Percentiles rank a stretch among this genome's conserved stretches.
Evolutionary conservation across 805 yeast genomes (phyloP).

Genomic region (Candida ortonii): DNA sequence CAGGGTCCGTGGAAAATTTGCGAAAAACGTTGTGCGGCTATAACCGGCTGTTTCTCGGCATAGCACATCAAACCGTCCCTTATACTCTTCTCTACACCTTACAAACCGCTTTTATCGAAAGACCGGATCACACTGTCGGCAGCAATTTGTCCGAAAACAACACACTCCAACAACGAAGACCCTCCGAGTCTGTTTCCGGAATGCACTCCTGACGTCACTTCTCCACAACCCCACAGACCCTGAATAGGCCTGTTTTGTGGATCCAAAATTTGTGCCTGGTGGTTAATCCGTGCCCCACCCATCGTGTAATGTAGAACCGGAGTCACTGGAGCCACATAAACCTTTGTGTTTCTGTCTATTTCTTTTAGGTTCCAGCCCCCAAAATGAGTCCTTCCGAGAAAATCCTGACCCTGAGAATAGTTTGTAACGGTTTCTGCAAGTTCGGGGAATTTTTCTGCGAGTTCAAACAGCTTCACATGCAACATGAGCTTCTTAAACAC

Average conservation of each 20-base stretch:
- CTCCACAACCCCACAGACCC: slow-evolving; percentile 65
- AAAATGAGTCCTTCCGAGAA: slow-evolving; percentile 15
- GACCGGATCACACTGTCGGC: slow-evolving; percentile 33
- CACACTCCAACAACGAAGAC: slow-evolving; percentile 59
- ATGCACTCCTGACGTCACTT: slow-evolving; percentile 68
- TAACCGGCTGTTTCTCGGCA: no score
- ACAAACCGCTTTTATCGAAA: background rate
- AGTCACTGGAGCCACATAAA: slow-evolving; percentile 51
- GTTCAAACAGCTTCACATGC: slow-evolving; percentile 41
- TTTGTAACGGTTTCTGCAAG: slow-evolving; percentile 9
- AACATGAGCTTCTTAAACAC: slow-evolving; percentile 54
- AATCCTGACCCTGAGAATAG: slow-evolving; percentile 9
- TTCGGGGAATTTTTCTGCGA: slow-evolving; percentile 35
- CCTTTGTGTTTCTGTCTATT: slow-evolving; percentile 23
- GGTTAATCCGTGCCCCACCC: slow-evolving; percentile 63
- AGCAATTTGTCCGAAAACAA: slow-evolving; percentile 59
- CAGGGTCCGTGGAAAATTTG: no score
- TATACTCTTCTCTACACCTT: no score
- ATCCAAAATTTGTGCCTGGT: slow-evolving; percentile 39
- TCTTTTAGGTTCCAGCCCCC: slow-evolving; percentile 20
- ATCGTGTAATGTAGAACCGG: slow-evolving; percentile 63
- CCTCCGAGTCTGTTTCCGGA: slow-evolving; percentile 66
- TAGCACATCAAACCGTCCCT: no score
- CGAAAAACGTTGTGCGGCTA: no score
- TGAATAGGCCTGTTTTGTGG: slow-evolving; percentile 31